Evolutionary conservation across 495 filamentous ascomycete genomes (phyloP).

Genomic region (Entonaema liquescens): DNA sequence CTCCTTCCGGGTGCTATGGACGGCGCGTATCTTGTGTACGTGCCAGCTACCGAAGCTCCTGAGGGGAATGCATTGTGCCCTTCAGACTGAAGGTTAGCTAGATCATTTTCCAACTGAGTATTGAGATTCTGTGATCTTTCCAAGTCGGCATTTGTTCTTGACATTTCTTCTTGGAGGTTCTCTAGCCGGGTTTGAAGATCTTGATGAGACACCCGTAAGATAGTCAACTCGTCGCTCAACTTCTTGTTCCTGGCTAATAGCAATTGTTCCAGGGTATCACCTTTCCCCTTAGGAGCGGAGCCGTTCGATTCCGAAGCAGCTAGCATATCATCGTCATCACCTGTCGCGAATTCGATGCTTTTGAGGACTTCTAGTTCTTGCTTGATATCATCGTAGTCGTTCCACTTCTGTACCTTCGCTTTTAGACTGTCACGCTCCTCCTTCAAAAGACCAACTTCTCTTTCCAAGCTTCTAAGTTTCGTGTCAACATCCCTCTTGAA

Average conservation of each 20-base stretch:
- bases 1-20: constrained; percentile 70
- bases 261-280: constrained; percentile 88
- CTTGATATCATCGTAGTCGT: constrained; percentile 95
- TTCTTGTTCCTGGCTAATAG: constrained; percentile 95
- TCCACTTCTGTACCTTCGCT: constrained; percentile 83
- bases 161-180: constrained; percentile 82
- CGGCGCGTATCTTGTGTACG: constrained; percentile 84
- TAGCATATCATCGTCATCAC: constrained; percentile 77
- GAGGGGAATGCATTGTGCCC: constrained; percentile 83
- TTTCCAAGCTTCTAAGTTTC: constrained; percentile 76
- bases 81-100: constrained; percentile 86
- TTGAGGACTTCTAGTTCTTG: constrained; percentile 95
- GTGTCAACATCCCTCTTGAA: constrained; percentile 76
- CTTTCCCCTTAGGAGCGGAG: constrained; percentile 64
- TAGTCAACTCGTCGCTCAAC: constrained; percentile 88
- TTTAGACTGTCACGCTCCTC: constrained; percentile 76
- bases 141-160: constrained; percentile 82
- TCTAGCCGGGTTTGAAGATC: constrained; percentile 85
- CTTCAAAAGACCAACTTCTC: constrained; percentile 70
- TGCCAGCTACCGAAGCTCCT: constrained; percentile 91
- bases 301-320: constrained; percentile 59
- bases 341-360: constrained; percentile 94
- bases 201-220: constrained; percentile 92
- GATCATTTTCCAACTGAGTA: constrained; percentile 89
- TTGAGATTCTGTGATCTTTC: constrained; percentile 86